phyloP scores from a whole-genome alignment of 129 eudicot genomes.

The Pulicaria dysenterica region DNA sequence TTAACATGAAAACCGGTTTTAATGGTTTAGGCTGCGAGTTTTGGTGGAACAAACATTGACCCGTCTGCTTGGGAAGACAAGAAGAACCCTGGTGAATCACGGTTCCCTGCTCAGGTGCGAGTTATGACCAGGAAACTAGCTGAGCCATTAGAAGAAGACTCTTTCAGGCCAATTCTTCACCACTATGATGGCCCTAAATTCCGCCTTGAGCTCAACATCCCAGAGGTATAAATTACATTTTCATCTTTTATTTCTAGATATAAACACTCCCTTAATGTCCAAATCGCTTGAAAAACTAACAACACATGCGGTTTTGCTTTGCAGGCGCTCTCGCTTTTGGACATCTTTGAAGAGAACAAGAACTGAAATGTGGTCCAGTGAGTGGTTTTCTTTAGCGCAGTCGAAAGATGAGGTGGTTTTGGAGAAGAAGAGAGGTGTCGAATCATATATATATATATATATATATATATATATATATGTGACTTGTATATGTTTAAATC shows the following conservation, averaged over 20 bases:
- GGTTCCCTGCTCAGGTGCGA: slow-evolving; percentile 98
- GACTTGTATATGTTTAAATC: slow-evolving; percentile 32
- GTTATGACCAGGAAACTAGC: slow-evolving; percentile 80
- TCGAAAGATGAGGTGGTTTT: slow-evolving; percentile 12
- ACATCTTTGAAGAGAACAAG: slow-evolving; percentile 64
- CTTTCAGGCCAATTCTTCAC: slow-evolving; percentile 97
- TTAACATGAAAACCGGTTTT: slow-evolving; percentile 3
- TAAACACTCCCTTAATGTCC: neutral
- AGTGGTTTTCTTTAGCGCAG: too few relatives aligned
- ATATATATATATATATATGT: too few relatives aligned
- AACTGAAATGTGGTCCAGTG: neutral
- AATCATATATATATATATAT: neutral
- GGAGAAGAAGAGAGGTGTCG: slow-evolving; percentile 20
- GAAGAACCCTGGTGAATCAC: slow-evolving; percentile 89
- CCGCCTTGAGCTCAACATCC: slow-evolving; percentile 90
- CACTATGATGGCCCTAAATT: slow-evolving; percentile 99
- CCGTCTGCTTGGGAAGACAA: slow-evolving; percentile 99
- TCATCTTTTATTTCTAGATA: neutral
- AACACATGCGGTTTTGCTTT: neutral
- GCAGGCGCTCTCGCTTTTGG: slow-evolving; percentile 77
- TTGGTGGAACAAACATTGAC: slow-evolving; percentile 94
- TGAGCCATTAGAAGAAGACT: slow-evolving; percentile 92
- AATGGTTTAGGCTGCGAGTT: slow-evolving; percentile 78
- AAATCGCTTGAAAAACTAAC: neutral
- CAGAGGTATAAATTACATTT: slow-evolving; percentile 63